Conservation (phyloP, 2,329 filamentous ascomycete species). For the Diaporthe helianthi region DNA sequence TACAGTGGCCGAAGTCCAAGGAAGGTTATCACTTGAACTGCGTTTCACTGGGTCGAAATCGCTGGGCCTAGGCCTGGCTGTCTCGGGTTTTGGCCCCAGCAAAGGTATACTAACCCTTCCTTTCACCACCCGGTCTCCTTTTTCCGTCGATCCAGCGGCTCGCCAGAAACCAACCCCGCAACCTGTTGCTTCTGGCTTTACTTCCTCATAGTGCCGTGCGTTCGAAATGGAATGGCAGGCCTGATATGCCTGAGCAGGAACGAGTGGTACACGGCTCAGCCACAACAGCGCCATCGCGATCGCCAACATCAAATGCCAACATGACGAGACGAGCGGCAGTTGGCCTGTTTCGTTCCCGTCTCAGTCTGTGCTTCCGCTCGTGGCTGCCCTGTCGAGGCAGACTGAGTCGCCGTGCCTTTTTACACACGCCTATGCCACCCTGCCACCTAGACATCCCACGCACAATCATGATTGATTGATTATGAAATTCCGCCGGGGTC, state of each 20-base stretch:
- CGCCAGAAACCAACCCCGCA: constrained; percentile 2
- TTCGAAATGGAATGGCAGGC: not conserved
- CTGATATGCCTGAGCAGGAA: not conserved
- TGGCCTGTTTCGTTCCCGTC: not conserved
- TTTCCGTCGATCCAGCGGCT: constrained; percentile 14
- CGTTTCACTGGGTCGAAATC: constrained; percentile 5
- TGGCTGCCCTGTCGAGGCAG: not conserved
- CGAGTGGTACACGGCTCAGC: not conserved
- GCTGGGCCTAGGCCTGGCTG: constrained; percentile 5
- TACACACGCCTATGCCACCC: not conserved
- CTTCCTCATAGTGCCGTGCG: not conserved
- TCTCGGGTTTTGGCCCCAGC: constrained; percentile 10
- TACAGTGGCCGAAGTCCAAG: not conserved
- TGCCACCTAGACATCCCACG: not conserved
- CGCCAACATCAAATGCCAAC: constrained; percentile 6
- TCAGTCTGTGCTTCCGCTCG: constrained; percentile 8
- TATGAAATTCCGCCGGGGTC: not conserved
- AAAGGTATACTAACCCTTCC: constrained; percentile 8
- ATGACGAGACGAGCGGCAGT: constrained; percentile 1
- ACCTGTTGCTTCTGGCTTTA: constrained; percentile 16
- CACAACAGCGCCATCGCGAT: not conserved
- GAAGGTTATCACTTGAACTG: not conserved
- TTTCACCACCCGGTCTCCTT: constrained; percentile 4
- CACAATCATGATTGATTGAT: not conserved
- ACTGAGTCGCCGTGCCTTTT: not conserved